Base-by-base conservation (phyloP, 2,329 filamentous ascomycete species). In the Pyrenochaeta sp. region DNA sequence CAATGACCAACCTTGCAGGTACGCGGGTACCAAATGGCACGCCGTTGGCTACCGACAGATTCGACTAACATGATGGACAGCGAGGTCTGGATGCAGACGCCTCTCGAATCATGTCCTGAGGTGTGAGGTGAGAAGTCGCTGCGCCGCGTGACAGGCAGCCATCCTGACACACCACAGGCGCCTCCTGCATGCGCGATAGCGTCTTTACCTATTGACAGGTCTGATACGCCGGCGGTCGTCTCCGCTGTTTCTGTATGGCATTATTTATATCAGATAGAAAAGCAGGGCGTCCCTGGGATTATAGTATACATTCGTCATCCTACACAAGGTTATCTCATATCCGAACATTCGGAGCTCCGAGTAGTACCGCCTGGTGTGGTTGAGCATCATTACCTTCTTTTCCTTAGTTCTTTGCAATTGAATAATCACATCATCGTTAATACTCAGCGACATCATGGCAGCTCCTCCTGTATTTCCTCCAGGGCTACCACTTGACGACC, bases 401-500 rank as follows among this genome's bases (percentile, higher is more conserved):
- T 31, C 36, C 39, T 46, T 46, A 27, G 27, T 18, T 48, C 43
- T 49, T 4, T 40, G 9, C 23, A 27, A 21, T 11, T 39, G 17
- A 27, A 6, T 30, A 32, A 23, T 17, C 37, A 11, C 23, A 18
- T 17, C 4, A 36, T 9, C 9, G 9, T 21, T n/a, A 18, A n/a
- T 44, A 14, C 50, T 39, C 11, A 27, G 4, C 9, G 7, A 29
- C 39, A 54, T 39, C 35, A 69, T 69, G 66, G 47, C 57, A n/a
- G 47, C 45, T 5, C 33, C 54, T 6, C 30, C 55, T 27, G 23
- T 27, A 11, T 33, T 52, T 27, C 45, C 53, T 29, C 48, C 43
- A 31, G 49, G 49, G 12, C 49, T 63, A 23, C 67, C 67, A 29
- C 41, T 66, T 30, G 60, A 69, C 21, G 52, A 66, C 42, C 65